A percentile compares a stretch with the other conserved stretches of the same genome.
These are phyloP conservation scores for Coemansia sp. DNA, from an alignment of 192 early-diverging fungal genomes.

Conservation along the genomic window DNA sequence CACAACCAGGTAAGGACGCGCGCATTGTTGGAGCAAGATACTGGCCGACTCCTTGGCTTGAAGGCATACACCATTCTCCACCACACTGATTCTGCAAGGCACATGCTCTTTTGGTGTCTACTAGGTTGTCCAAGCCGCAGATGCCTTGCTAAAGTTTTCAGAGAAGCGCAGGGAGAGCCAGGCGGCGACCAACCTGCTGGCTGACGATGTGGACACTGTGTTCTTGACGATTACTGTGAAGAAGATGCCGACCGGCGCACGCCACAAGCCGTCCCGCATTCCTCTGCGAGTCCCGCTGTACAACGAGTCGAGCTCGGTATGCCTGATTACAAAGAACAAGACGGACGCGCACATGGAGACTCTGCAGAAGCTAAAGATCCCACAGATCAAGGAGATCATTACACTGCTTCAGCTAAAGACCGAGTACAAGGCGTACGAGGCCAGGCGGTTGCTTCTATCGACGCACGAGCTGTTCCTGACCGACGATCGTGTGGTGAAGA, in stretches of 20 bases:
- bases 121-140: constrained; percentile 45
- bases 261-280: constrained; percentile 67
- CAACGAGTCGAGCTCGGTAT: constrained; percentile 66
- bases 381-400: constrained; percentile 66
- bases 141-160: constrained; percentile 30
- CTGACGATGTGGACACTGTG: constrained; percentile 54
- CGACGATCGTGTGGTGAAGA: constrained; percentile 74
- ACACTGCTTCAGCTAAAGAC: constrained; percentile 72
- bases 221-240: constrained; percentile 68
- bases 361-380: constrained; percentile 61
- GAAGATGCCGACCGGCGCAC: constrained; percentile 59
- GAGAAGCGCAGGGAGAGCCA: constrained; percentile 32
- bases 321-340: constrained; percentile 86
- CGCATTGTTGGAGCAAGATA: neutral
- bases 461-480: constrained; percentile 85
- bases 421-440: constrained; percentile 79
- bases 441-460: constrained; percentile 68
- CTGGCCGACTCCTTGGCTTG: neutral
- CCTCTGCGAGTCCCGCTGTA: constrained; percentile 68
- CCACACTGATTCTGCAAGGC: neutral
- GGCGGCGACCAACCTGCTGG: constrained; percentile 52
- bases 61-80: neutral
- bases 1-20: constrained; percentile 33
- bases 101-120: neutral
- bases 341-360: constrained; percentile 74